Conservation (phyloP, 208 protist genomes). For the Trypanosoma vivax region DNA sequence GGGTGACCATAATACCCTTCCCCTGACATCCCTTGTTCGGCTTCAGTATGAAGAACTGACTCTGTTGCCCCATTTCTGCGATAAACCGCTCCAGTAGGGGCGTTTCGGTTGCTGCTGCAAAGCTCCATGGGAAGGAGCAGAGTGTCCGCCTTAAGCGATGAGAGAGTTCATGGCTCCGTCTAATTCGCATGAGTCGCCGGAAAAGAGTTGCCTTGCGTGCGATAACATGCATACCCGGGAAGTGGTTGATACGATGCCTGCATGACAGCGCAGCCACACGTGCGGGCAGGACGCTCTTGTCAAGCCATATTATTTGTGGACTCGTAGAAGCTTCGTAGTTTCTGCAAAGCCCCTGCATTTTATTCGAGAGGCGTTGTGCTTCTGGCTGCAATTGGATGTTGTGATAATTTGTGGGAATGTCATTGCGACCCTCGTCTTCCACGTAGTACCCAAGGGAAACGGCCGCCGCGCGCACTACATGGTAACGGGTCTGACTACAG, state of each 20-base stretch:
- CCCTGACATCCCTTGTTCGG: conserved; percentile 81
- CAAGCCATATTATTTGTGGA: conserved; percentile 84
- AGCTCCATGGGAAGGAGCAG: conserved; percentile 40
- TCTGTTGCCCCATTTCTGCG: not conserved
- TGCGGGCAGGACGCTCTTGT: conserved; percentile 62
- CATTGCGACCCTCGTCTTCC: conserved; percentile 34
- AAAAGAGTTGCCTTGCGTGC: conserved; percentile 86
- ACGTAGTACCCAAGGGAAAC: conserved; percentile 49
- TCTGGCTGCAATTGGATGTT: conserved; percentile 16
- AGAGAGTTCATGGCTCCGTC: conserved; percentile 1
- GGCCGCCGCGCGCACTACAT: conserved; percentile 75
- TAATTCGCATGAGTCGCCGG: conserved; percentile 74
- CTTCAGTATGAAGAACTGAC: conserved; percentile 77
- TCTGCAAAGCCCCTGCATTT: not conserved
- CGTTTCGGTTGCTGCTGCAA: conserved; percentile 34
- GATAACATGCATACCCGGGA: conserved; percentile 85
- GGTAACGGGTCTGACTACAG: conserved; percentile 56
- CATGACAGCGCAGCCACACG: conserved; percentile 53
- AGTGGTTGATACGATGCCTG: conserved; percentile 92
- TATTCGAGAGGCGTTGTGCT: not conserved
- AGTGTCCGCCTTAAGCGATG: conserved; percentile 10
- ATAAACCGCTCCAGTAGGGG: conserved; percentile 24
- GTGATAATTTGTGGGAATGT: conserved; percentile 35
- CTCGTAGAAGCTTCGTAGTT: conserved; percentile 18
- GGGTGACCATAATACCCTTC: conserved; percentile 67